Percentiles rank a stretch among this genome's conserved stretches.
Conservation (phyloP, 1,284 basidiomycete species). For the Xanthoconium separans region DNA sequence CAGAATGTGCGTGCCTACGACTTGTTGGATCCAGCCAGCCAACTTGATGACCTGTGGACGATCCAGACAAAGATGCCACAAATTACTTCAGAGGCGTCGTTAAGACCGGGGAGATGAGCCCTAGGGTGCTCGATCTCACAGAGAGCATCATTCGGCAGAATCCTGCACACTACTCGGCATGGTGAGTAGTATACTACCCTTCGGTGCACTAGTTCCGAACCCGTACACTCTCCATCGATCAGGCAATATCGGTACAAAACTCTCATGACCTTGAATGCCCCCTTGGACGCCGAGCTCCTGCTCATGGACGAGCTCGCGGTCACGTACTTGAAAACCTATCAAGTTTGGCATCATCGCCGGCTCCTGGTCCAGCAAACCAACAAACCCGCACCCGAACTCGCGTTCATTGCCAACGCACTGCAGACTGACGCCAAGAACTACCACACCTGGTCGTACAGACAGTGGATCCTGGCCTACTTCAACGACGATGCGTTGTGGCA, state of each 20-base stretch:
- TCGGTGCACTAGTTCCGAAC: neutral
- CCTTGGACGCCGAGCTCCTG: constrained; percentile 72
- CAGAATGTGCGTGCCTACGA: constrained; percentile 67
- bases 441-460: constrained; percentile 94
- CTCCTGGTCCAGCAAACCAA: constrained; percentile 66
- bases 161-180: constrained; percentile 93
- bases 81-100: constrained; percentile 88
- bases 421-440: constrained; percentile 87
- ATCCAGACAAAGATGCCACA: constrained; percentile 85
- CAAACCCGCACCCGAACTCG: constrained; percentile 65
- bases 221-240: constrained; percentile 2
- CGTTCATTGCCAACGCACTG: constrained; percentile 74
- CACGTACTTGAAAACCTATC: constrained; percentile 87
- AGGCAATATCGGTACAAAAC: constrained; percentile 95
- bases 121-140: constrained; percentile 81
- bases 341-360: constrained; percentile 96
- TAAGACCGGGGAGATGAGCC: constrained; percentile 71
- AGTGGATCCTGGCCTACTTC: constrained; percentile 88
- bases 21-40: neutral
- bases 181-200: constrained; percentile 48
- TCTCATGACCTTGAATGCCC: constrained; percentile 61
- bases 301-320: constrained; percentile 85
- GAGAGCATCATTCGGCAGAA: constrained; percentile 85
- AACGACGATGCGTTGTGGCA: constrained; percentile 72
- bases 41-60: constrained; percentile 6